Percentiles rank a stretch among this genome's conserved stretches.
Evolutionary conservation across 2,329 filamentous ascomycete genomes (phyloP).

Genomic region (Didymella sp.): DNA sequence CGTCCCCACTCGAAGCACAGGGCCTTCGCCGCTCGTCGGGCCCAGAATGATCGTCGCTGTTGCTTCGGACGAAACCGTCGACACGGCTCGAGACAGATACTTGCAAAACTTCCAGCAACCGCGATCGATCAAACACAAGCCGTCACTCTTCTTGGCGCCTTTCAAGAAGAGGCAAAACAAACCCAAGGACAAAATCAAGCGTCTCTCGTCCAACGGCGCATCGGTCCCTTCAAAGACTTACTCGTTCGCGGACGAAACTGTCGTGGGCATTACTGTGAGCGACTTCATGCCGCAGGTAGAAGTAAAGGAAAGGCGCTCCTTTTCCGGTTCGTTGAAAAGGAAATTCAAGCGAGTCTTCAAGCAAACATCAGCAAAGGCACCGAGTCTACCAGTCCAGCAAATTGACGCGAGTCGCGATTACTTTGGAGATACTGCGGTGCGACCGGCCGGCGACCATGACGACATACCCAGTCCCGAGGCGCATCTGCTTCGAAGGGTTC

Average conservation of each 20-base stretch:
- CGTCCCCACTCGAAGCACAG: constrained; percentile 15
- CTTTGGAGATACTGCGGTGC: constrained; percentile 29
- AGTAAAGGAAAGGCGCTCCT: constrained; percentile 64
- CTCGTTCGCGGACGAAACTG: constrained; percentile 22
- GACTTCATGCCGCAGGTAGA: constrained; percentile 48
- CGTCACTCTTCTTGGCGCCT: constrained; percentile 54
- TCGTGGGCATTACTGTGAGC: constrained; percentile 18
- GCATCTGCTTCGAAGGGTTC: constrained; percentile 54
- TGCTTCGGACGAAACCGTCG: constrained; percentile 34
- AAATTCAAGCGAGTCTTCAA: constrained; percentile 67
- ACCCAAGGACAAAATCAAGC: constrained; percentile 28
- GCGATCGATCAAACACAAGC: constrained; percentile 50
- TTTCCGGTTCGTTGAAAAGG: constrained; percentile 67
- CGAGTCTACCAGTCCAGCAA: constrained; percentile 60
- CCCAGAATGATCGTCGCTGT: constrained; percentile 39
- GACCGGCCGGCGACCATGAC: constrained; percentile 41
- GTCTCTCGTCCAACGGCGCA: constrained; percentile 4
- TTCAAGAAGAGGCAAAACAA: constrained; percentile 54
- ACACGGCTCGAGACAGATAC: constrained; percentile 50
- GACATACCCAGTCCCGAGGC: constrained; percentile 50
- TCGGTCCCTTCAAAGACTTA: constrained; percentile 18
- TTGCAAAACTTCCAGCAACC: constrained; percentile 49
- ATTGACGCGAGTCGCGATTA: constrained; percentile 55
- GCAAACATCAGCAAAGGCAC: constrained; percentile 41
- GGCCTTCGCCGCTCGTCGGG: constrained; percentile 30